Evolutionary conservation across 352 stramenopile genomes (phyloP).

Genomic region (Globisporangium paddicum): DNA sequence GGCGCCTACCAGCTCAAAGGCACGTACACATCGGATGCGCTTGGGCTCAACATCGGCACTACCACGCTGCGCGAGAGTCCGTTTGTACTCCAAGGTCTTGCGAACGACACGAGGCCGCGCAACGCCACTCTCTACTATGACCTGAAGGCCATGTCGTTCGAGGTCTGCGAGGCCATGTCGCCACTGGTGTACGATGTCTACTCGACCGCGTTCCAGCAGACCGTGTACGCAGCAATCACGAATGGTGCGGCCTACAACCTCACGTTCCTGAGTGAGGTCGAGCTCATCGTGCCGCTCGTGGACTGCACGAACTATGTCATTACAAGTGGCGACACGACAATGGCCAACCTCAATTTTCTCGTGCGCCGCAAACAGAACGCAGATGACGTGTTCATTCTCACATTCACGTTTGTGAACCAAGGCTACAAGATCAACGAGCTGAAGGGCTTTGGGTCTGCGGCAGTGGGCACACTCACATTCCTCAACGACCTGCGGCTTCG

Average conservation of each 20-base stretch:
- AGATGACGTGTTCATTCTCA: conserved; percentile 22
- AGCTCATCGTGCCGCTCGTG: conserved; percentile 37
- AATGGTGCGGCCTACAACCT: conserved; percentile 10
- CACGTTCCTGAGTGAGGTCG: conserved; percentile 5
- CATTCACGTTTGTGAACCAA: conserved; percentile 31
- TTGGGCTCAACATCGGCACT: not conserved
- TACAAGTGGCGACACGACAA: conserved; percentile 16
- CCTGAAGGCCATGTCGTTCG: conserved; percentile 1
- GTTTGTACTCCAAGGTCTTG: conserved; percentile 10
- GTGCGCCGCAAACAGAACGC: conserved; percentile 21
- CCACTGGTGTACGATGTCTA: conserved; percentile 2
- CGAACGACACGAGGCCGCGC: conserved; percentile 10
- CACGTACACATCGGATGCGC: conserved; percentile 1
- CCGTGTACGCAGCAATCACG: conserved; percentile 8
- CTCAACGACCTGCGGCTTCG: conserved; percentile 23
- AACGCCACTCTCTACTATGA: conserved; percentile 3
- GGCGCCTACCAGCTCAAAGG: not conserved
- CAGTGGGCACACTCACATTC: conserved; percentile 19
- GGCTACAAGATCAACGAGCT: conserved; percentile 25
- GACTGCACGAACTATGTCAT: conserved; percentile 31
- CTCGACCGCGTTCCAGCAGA: conserved; percentile 7
- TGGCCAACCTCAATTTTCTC: conserved; percentile 32
- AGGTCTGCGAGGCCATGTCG: not conserved
- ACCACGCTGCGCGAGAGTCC: conserved; percentile 11
- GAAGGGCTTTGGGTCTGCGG: conserved; percentile 21